Percentiles rank a stretch among this genome's conserved stretches.
Evolutionary conservation across 2,329 filamentous ascomycete genomes (phyloP).

Genomic region (Trichoderma sp.): DNA sequence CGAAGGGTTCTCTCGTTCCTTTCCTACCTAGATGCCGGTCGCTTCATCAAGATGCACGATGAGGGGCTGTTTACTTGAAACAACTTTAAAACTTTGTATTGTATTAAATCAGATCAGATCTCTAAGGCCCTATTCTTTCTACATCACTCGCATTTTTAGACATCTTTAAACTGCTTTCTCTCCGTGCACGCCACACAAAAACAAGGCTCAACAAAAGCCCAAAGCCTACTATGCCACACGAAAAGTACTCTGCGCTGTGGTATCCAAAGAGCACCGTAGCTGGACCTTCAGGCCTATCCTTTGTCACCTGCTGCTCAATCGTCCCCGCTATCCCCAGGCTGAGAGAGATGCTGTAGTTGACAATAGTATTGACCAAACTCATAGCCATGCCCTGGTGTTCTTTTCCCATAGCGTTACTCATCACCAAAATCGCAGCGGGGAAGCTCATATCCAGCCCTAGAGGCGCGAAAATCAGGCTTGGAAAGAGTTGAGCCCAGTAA

Average conservation of each 20-base stretch:
- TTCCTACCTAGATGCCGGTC: neutral
- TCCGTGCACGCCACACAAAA: neutral
- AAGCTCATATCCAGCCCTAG: conserved; percentile 63
- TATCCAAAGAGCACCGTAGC: neutral
- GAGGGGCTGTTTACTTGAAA: neutral
- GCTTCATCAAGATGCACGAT: neutral
- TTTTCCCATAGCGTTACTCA: conserved; percentile 50
- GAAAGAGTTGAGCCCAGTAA: neutral
- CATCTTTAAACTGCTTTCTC: neutral
- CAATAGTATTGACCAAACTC: conserved; percentile 59
- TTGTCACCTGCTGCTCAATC: conserved; percentile 42
- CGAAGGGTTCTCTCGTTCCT: neutral
- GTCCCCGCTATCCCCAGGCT: conserved; percentile 65
- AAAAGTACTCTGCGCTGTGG: neutral
- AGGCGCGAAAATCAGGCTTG: conserved; percentile 44
- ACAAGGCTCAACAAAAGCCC: neutral
- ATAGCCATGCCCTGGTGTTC: conserved; percentile 47
- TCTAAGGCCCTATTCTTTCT: neutral
- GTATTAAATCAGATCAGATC: neutral
- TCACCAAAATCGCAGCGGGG: conserved; percentile 58
- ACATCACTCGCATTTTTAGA: neutral
- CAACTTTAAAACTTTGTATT: neutral
- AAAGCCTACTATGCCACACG: neutral
- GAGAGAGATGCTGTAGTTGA: conserved; percentile 67
- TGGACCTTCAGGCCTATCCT: neutral